Evolutionary conservation across 306 rosid species (phyloP), one percentile per base, ranked within the genome.

Genomic region (Cucurbita moschata): DNA sequence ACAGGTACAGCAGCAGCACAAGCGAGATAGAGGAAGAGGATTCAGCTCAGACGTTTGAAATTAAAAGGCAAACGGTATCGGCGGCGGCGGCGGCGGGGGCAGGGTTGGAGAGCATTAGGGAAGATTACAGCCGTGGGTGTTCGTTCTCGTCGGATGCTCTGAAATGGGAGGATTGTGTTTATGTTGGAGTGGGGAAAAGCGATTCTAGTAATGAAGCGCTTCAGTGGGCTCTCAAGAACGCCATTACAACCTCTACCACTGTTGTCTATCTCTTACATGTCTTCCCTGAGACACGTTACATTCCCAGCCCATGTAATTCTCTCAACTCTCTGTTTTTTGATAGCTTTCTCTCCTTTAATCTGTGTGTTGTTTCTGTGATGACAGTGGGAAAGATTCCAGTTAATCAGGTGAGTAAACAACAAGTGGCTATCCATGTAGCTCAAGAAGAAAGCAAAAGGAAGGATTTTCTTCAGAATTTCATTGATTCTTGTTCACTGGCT

Each of bases 331-430:
- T 44, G 15, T 40, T 37, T 23, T 71, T 21, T 61, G 19, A 47
- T 30, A 1, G 8, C 46, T 47, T 5, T 70, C 14, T 70, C 59
- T 16, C 4, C 51, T 64, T 64, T 59, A 53, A 51, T 49, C 2
- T 70, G 26, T 15, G 58, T 49, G 26, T 46, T 74, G 72, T 37
- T 70, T 78, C 9, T 78, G 63, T 59, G 37, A 79, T 77, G 62
- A 19, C 68, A 92, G 98, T 89, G 82, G 98, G 98, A 86, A 82
- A 84, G 88, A 73, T 92, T 64, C 95, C 96, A 30, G 83, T 82
- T 79, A 82, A 62, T 23, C 96, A 89, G 83, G 96, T 92, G 79
- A 89, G 84, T 81, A 57, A 80, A 65, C 82, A 82, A 77, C 96
- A 85, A 58, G 84, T 92, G 14, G 88, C 88, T 60, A 85, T 47